phyloP scores from a whole-genome alignment of 2,329 filamentous ascomycete genomes.

The Pezizomycotina sp. region DNA sequence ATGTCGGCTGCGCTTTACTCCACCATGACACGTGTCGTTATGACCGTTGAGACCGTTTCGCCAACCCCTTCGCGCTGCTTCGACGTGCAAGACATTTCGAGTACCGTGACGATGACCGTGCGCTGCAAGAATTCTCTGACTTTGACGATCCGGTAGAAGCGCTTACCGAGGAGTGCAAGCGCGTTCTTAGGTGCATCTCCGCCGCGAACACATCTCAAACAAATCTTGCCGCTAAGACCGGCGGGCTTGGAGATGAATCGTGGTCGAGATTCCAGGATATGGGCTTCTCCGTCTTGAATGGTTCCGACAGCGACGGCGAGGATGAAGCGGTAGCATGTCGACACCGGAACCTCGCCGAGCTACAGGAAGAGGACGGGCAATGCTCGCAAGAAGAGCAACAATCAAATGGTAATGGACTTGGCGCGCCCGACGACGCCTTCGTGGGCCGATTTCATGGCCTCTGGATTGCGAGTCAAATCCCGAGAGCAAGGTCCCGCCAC shows the following conservation, averaged over 20 bases:
- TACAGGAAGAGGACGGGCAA: conserved; percentile 36
- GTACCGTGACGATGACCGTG: conserved; percentile 73
- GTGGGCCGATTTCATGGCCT: conserved; percentile 94
- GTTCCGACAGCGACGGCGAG: conserved; percentile 36
- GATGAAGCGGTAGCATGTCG: conserved; percentile 24
- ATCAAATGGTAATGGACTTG: conserved; percentile 35
- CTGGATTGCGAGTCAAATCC: conserved; percentile 64
- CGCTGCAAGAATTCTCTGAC: conserved; percentile 69
- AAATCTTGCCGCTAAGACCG: conserved; percentile 53
- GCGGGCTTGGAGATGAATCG: conserved; percentile 55
- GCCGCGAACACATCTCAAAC: conserved; percentile 71
- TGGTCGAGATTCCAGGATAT: conserved; percentile 97
- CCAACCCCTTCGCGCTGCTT: conserved; percentile 77
- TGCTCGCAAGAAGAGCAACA: conserved; percentile 4
- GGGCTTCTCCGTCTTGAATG: conserved; percentile 67
- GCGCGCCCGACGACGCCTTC: conserved; percentile 86
- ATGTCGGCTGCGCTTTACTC: conserved; percentile 62
- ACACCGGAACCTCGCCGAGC: conserved; percentile 42
- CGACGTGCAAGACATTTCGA: conserved; percentile 88
- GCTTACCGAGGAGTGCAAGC: conserved; percentile 80
- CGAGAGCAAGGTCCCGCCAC: conserved; percentile 46
- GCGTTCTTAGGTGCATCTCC: conserved; percentile 78
- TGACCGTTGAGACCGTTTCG: conserved; percentile 92
- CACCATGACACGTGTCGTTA: conserved; percentile 73
- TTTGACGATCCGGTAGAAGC: conserved; percentile 79